Conservation (phyloP, 176 grass and related monocot genomes). For the Hsuehochloa calcarea region DNA sequence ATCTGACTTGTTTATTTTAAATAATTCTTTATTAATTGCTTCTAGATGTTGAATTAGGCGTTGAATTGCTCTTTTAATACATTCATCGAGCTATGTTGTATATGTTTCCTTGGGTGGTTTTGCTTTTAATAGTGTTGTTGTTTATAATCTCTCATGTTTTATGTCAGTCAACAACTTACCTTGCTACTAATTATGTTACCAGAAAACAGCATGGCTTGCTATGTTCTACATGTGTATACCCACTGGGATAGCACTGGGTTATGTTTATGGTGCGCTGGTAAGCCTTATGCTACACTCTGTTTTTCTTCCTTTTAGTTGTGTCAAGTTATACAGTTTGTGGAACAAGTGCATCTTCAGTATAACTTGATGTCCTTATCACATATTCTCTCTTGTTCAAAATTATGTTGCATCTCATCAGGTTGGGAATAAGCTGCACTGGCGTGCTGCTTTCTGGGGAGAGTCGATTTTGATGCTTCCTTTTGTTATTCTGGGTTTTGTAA, state of each 20-base stretch:
- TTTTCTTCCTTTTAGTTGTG: conserved; percentile 8
- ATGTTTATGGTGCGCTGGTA: conserved; percentile 94
- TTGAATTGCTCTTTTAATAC: conserved; percentile 4
- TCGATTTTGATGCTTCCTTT: conserved; percentile 98
- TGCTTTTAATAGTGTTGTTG: background rate
- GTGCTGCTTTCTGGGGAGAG: conserved; percentile 97
- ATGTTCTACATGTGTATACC: conserved; percentile 99
- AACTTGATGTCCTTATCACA: background rate
- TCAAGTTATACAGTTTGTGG: conserved; percentile 1
- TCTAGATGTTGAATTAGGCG: background rate
- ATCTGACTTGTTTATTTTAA: background rate
- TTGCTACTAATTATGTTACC: conserved; percentile 43
- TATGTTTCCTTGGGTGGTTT: background rate
- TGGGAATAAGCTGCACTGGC: conserved; percentile 69
- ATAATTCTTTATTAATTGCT: background rate
- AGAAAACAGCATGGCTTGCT: conserved; percentile 98
- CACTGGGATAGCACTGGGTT: conserved; percentile 90
- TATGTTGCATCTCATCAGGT: conserved; percentile 45
- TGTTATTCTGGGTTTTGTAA: conserved; percentile 91
- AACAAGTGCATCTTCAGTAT: conserved; percentile 16
- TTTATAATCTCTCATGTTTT: conserved; percentile 24
- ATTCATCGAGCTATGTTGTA: conserved; percentile 1
- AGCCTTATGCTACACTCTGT: conserved; percentile 44
- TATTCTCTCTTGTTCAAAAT: background rate
- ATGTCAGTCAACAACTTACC: conserved; percentile 27